These are phyloP conservation scores for Sporothrix euskadiensis DNA, from an alignment of 2,329 filamentous ascomycete species.

Conservation along the genomic window DNA sequence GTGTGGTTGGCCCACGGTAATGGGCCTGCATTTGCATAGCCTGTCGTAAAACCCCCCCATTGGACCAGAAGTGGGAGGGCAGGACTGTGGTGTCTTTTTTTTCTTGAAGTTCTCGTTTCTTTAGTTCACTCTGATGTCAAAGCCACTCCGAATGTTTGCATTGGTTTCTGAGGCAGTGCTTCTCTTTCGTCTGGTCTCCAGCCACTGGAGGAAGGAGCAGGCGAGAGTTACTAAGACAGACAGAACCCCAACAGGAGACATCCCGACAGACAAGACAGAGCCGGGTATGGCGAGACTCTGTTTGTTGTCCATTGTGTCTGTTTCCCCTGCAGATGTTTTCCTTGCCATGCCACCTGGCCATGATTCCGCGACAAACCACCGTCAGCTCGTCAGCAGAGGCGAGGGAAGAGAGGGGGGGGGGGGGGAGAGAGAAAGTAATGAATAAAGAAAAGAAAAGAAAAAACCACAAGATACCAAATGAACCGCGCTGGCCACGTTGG, in stretches of 20 bases:
- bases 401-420: neutral
- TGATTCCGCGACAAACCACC: neutral
- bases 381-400: conserved; percentile 10
- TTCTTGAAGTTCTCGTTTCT: neutral
- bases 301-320: neutral
- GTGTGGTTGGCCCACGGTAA: neutral
- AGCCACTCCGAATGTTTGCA: neutral
- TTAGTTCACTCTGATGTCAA: neutral
- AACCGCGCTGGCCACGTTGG: neutral
- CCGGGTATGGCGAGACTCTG: neutral
- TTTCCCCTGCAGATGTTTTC: neutral
- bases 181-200: neutral
- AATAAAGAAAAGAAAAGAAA: neutral
- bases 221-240: neutral
- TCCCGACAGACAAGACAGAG: neutral
- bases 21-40: neutral
- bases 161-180: neutral
- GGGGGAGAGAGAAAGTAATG: neutral
- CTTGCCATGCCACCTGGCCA: neutral
- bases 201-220: neutral
- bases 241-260: neutral
- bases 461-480: neutral
- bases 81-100: neutral
- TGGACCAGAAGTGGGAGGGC: neutral
- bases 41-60: neutral